A percentile compares a stretch with the other conserved stretches of the same genome.
phyloP scores from a whole-genome alignment of 768 basidiomycete genomes.

The Galerina sulciceps region DNA sequence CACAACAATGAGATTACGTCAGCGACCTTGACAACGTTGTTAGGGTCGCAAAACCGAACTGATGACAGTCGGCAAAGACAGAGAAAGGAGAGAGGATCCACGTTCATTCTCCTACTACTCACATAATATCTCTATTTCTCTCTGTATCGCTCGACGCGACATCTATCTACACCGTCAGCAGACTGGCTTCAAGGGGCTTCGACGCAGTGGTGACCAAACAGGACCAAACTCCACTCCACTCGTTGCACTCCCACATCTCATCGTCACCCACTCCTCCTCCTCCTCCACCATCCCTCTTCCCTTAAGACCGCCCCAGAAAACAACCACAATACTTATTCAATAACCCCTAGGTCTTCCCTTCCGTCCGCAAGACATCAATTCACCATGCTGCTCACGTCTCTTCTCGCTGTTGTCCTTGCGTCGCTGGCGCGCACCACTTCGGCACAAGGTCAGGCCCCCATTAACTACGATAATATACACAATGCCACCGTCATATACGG shows the following conservation, averaged over 20 bases:
- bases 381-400: constrained; percentile 45
- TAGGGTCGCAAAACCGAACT: not conserved
- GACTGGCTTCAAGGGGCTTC: constrained; percentile 1
- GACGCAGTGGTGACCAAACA: constrained; percentile 32
- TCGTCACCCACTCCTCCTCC: constrained; percentile 27
- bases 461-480: constrained; percentile 47
- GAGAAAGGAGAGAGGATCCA: not conserved
- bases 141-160: constrained; percentile 20
- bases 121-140: not conserved
- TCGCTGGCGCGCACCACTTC: constrained; percentile 36
- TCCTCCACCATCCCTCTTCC: constrained; percentile 15
- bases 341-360: not conserved
- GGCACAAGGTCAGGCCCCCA: constrained; percentile 35
- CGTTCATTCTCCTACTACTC: not conserved
- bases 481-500: constrained; percentile 77
- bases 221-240: constrained; percentile 34
- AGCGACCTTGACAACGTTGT: constrained; percentile 2
- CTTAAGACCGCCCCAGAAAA: constrained; percentile 10
- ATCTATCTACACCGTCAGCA: not conserved
- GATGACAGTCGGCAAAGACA: not conserved
- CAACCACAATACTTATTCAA: not conserved
- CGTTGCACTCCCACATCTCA: constrained; percentile 30
- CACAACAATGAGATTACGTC: constrained; percentile 9
- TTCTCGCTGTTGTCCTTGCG: constrained; percentile 43
- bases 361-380: constrained; percentile 17